Base-by-base conservation (phyloP, 2,329 filamentous ascomycete species). In the Colletotrichum trifolii region DNA sequence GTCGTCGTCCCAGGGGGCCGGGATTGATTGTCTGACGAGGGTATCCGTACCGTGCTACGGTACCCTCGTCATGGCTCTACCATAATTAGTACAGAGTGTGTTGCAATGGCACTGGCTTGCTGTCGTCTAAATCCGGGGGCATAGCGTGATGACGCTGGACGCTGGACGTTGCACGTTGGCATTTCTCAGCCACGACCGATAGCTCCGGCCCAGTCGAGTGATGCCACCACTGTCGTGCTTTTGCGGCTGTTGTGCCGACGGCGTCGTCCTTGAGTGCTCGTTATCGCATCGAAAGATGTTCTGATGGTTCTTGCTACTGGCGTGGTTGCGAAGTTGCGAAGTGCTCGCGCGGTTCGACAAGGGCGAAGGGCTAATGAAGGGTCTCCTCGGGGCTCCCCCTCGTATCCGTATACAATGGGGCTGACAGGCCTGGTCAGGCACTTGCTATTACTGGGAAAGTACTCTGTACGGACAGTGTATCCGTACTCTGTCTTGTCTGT, bases 381-480 rank as follows among this genome's bases (percentile, higher is more conserved):
- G 39, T 47, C 42, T 47, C 58, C 47, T 52, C n/a, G 57, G n/a
- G 11, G 13, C 42, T 34, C 38, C 33, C 43, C 46, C 58, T 65
- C 62, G 62, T 65, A 65, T 65, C 62, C 58, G 62, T 56, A 62
- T 62, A 56, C 62, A 52, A 62, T 9, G 62, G 62, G 62, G 62
- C 62, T 62, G 58, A 43, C 62, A 48, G 60, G 61, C 55, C 48
- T 35, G 36, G 50, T 25, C 36, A 46, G 25, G 25, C 4, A 25
- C 25, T 25, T 25, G 25, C 25, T 25, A 25, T 25, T 25, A 25
- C 25, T 25, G 25, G 25, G 25, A 25, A 25, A 25, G 25, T 25
- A 25, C 25, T 25, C 25, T 25, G 25, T 25, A 25, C 25, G 25
- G 25, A 25, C 4, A 25, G 25, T 25, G 25, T 25, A 25, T 25